Conservation (phyloP, 1,139 yeast species). For the Hemisphaericaspora xylofermentans region DNA sequence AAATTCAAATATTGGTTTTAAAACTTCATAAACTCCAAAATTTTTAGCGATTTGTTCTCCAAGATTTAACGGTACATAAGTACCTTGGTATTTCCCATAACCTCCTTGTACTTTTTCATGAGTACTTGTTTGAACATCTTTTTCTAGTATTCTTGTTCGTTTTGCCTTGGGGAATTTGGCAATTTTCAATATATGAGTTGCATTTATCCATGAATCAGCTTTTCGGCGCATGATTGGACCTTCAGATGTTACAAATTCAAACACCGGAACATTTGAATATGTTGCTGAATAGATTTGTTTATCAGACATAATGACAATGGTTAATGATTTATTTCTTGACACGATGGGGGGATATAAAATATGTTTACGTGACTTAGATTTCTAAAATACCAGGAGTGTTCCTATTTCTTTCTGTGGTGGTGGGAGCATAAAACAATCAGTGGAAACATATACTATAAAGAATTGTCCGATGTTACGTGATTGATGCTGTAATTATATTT, state of each 20-base stretch:
- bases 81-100: conserved; percentile 92
- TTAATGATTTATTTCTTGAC: not conserved
- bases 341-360: not conserved
- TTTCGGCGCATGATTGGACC: conserved; percentile 83
- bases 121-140: conserved; percentile 79
- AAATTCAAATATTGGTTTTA: conserved; percentile 70
- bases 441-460: no score
- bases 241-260: conserved; percentile 66
- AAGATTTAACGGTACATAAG: conserved; percentile 79
- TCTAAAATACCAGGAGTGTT: no score
- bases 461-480: no score
- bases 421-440: no score
- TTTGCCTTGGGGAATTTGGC: conserved; percentile 87
- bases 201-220: conserved; percentile 82
- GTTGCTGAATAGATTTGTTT: conserved; percentile 71
- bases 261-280: conserved; percentile 76
- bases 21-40: conserved; percentile 66
- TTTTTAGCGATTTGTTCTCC: conserved; percentile 67
- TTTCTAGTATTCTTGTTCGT: conserved; percentile 80
- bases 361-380: no score
- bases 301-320: conserved; percentile 20
- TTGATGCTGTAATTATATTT: not conserved
- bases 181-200: conserved; percentile 84
- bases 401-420: no score
- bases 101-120: conserved; percentile 97